Evolutionary conservation across 768 basidiomycete species (phyloP).

Genomic region (Agrocybe chaxingu): DNA sequence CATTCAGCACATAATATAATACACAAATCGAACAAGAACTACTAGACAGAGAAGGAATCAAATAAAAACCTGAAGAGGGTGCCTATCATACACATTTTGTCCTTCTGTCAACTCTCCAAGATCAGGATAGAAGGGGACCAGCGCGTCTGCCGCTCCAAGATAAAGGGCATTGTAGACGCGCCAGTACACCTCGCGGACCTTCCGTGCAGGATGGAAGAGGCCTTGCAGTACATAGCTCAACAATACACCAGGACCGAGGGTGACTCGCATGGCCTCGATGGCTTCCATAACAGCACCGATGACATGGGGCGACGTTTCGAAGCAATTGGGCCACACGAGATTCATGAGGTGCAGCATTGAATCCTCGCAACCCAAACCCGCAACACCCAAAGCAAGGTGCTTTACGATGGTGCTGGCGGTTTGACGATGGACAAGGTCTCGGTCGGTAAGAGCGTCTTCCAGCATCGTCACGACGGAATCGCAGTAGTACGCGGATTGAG

Average conservation of each 20-base stretch:
- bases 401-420: conserved; percentile 98
- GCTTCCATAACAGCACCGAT: conserved; percentile 99
- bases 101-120: conserved; percentile 88
- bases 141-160: conserved; percentile 83
- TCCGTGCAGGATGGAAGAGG: conserved; percentile 94
- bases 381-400: conserved; percentile 94
- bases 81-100: conserved; percentile 84
- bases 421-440: conserved; percentile 97
- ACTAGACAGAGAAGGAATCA: conserved; percentile 28
- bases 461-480: conserved; percentile 98
- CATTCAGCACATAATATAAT: conserved; percentile 2
- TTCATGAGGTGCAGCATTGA: conserved; percentile 98
- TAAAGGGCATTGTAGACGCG: conserved; percentile 93
- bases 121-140: conserved; percentile 96
- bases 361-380: conserved; percentile 96
- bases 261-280: conserved; percentile 95
- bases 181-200: conserved; percentile 98
- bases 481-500: conserved; percentile 93
- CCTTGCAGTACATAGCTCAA: conserved; percentile 93
- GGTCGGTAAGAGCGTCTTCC: conserved; percentile 96
- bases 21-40: conserved; percentile 2
- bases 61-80: conserved; percentile 82
- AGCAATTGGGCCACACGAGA: conserved; percentile 98
- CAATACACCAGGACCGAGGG: conserved; percentile 89
- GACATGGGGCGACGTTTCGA: conserved; percentile 97